Evolutionary conservation across 306 rosid species (phyloP), one percentile per base, ranked within the genome.

Genomic region (Benincasa hispida): DNA sequence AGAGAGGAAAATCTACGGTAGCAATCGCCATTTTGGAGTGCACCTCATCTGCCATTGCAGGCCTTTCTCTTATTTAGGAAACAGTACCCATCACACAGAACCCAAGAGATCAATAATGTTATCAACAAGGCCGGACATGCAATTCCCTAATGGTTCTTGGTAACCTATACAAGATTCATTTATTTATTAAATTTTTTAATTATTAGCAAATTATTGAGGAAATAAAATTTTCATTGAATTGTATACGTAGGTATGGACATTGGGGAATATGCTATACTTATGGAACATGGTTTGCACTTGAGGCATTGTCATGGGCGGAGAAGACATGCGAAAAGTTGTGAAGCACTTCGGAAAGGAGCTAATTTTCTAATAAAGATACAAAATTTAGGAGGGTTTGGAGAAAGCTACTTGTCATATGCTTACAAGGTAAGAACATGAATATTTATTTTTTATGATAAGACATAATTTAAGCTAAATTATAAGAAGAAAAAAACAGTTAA

Each of bases 251-350:
- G 81, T 75, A 79, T 50, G 83, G 85, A 70, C 54, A 76, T 27
- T 84, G 87, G 87, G 87, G 85, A 45, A 72, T 84, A 32, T 84
- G 87, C 81, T 84, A 81, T 10, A 37, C 80, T 2, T 84, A 81
- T 39, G 85, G 87, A 4, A 84, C 87, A 5, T 78, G 85, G 87
- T 84, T 84, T 32, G 87, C 57, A 2, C 78, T 84, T 32, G 70
- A 22, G 59, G 87, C 83, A 5, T 21, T 84, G 32, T 80, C 75
- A 58, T 75, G 82, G 34, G 82, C 79, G 2, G 87, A 85, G 4
- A 81, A 60, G 28, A 72, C 76, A 5, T 84, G 78, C 48, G 24
- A 75, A 10, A 76, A 84, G n/a, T 21, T 84, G 85, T 5, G 60
- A 78, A 39, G 85, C 85, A 8, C 42, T 84, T 14, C 73, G 85